Percentiles rank a stretch among this genome's conserved stretches.
These are phyloP conservation scores for Chaetomium tenue DNA, from an alignment of 495 filamentous ascomycete genomes.

Conservation along the genomic window DNA sequence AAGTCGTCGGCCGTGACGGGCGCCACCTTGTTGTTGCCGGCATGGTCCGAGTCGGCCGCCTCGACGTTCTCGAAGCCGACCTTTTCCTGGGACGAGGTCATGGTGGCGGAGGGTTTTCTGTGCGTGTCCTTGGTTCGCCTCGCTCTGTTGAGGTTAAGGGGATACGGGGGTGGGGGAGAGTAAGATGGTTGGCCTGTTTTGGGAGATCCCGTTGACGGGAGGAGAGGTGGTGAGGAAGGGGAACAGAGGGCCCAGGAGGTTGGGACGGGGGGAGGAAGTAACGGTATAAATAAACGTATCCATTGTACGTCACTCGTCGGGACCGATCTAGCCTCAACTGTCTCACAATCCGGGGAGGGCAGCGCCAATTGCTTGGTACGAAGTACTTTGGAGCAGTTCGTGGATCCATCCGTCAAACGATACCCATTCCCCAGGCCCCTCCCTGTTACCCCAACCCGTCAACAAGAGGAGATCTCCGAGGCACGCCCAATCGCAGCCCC, in stretches of 20 bases:
- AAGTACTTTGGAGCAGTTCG: background rate
- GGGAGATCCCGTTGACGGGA: slow-evolving; percentile 1
- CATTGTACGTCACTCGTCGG: slow-evolving; percentile 6
- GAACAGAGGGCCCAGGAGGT: background rate
- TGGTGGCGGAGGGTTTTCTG: background rate
- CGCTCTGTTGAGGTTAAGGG: background rate
- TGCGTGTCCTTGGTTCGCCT: background rate
- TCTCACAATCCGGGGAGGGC: background rate
- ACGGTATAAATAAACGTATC: slow-evolving; percentile 8
- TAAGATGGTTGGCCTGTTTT: slow-evolving; percentile 4
- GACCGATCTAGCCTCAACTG: background rate
- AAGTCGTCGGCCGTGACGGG: slow-evolving; percentile 28
- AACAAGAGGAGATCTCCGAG: background rate
- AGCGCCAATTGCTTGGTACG: background rate
- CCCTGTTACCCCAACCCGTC: slow-evolving; percentile 15
- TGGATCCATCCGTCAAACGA: background rate
- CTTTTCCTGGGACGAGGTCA: slow-evolving; percentile 22
- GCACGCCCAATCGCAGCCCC: slow-evolving; percentile 8
- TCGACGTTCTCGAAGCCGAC: slow-evolving; percentile 22
- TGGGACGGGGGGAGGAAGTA: background rate
- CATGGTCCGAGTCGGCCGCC: slow-evolving; percentile 17
- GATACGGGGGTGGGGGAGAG: background rate
- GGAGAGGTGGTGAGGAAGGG: background rate
- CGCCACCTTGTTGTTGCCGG: background rate
- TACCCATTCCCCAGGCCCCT: slow-evolving; percentile 8